Conservation (phyloP, 371 early-diverging fungal genomes). For the Lichtheimia ramosa region DNA sequence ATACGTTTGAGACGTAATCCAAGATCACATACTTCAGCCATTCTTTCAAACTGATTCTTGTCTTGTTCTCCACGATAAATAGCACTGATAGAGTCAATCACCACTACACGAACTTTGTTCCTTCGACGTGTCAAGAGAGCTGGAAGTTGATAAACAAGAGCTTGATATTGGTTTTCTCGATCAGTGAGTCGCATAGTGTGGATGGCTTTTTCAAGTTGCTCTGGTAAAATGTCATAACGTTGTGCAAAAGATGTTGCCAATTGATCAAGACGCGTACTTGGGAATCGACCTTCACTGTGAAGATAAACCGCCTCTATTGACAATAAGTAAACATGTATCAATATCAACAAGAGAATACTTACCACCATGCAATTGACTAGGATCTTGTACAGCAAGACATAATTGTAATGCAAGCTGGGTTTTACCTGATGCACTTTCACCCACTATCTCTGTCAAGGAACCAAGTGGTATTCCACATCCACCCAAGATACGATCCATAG, state of each 20-base stretch:
- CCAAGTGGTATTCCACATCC: constrained; percentile 55
- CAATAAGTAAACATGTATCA: no score
- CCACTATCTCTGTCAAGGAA: constrained; percentile 59
- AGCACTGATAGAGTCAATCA: constrained; percentile 87
- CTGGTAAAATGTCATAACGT: constrained; percentile 9
- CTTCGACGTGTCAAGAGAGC: constrained; percentile 47
- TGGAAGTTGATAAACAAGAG: constrained; percentile 71
- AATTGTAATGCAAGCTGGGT: constrained; percentile 79
- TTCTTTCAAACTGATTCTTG: constrained; percentile 36
- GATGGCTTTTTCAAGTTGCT: constrained; percentile 32
- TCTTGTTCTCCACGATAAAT: constrained; percentile 61
- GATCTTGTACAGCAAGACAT: constrained; percentile 62
- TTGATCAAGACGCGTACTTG: constrained; percentile 48
- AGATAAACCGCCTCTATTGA: constrained; percentile 61
- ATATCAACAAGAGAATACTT: constrained; percentile 3
- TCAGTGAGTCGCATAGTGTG: constrained; percentile 67
- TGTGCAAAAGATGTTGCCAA: constrained; percentile 30
- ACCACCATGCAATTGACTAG: constrained; percentile 55
- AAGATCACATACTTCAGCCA: constrained; percentile 58
- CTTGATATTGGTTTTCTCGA: constrained; percentile 70
- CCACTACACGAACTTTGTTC: constrained; percentile 62
- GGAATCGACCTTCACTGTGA: constrained; percentile 65
- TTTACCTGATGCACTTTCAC: constrained; percentile 73
- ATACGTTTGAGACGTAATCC: constrained; percentile 62
- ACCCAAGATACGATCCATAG: constrained; percentile 50